Conservation (phyloP, 768 basidiomycete genomes). For the Serendipita sp. region DNA sequence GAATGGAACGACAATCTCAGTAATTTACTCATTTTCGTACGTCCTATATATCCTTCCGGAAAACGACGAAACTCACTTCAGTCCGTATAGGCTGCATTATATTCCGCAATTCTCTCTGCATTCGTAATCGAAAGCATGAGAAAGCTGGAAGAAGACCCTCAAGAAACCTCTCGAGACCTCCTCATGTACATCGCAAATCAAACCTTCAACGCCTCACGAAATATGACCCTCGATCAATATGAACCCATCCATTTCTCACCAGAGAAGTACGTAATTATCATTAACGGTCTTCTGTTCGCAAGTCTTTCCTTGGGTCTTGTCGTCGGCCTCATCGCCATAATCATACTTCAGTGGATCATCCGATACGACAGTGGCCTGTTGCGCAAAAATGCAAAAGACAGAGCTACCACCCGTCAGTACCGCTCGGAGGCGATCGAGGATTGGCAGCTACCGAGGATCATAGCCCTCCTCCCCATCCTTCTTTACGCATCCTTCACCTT, state of each 20-base stretch:
- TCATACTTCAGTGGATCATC: neutral
- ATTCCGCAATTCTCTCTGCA: neutral
- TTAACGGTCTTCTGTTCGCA: neutral
- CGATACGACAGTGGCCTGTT: neutral
- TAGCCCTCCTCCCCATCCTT: neutral
- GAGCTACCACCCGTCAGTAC: neutral
- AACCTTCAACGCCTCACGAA: neutral
- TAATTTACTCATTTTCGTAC: neutral
- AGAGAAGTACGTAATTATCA: neutral
- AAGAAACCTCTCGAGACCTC: neutral
- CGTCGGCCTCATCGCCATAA: neutral
- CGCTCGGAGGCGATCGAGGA: neutral
- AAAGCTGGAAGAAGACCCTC: neutral
- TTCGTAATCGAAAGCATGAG: neutral
- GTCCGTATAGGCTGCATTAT: neutral
- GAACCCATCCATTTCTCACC: neutral
- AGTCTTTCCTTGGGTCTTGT: neutral
- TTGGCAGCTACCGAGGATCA: neutral
- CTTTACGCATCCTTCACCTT: neutral
- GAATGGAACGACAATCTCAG: neutral
- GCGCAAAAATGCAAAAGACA: neutral
- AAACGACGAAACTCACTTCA: neutral
- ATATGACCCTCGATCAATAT: neutral
- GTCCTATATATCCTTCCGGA: neutral
- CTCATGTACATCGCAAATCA: neutral